Base-by-base conservation (phyloP, 1,284 basidiomycete species). In the Ceratobasidium sp. region DNA sequence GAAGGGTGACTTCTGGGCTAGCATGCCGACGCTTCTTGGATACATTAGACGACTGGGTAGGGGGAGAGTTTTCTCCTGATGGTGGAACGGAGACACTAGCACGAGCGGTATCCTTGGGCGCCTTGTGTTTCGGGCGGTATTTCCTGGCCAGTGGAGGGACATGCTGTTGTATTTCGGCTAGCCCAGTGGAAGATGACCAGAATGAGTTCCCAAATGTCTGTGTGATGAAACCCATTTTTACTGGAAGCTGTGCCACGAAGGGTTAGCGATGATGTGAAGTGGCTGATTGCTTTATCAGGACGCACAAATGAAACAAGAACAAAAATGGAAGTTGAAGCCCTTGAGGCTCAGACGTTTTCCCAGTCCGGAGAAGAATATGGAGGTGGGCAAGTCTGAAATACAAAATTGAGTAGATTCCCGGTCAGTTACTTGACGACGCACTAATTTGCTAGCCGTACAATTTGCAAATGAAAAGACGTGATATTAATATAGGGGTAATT, bases 191-290 rank as follows among this genome's bases (percentile, higher is more conserved):
- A 29, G 59, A 62, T 62, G 22, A 46, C 54, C 66, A 51, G 22
- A 71, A 71, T 9, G 66, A 41, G 66, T 49, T 71, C 16, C 66
- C 66, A 49, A 71, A 71, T 6, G 66, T 59, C 43, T 71, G 66
- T 24, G 66, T 19, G 29, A 71, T 71, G 31, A 71, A 71, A 9
- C 66, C 66, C 66, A 71, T 71, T 46, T 24, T 48, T 39, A 39
- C 49, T 24, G 7, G n/a, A 58, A 59, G 54, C 37, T 59, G 37
- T 58, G 54, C 41, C 53, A 49, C 22, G 54, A 46, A 71, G 41
- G 54, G 66, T 71, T n/a, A 71, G 54, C 66, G 0, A 22, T 46
- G 43, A 48, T 62, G 43, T 37, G 24, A 29, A 29, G 7, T 1
- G 14, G 9, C 4, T 54, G 41, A 48, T 71, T 48, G 37, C 22